Conservation (phyloP, 2,329 filamentous ascomycete species). For the Trichoderma cornu-damae region DNA sequence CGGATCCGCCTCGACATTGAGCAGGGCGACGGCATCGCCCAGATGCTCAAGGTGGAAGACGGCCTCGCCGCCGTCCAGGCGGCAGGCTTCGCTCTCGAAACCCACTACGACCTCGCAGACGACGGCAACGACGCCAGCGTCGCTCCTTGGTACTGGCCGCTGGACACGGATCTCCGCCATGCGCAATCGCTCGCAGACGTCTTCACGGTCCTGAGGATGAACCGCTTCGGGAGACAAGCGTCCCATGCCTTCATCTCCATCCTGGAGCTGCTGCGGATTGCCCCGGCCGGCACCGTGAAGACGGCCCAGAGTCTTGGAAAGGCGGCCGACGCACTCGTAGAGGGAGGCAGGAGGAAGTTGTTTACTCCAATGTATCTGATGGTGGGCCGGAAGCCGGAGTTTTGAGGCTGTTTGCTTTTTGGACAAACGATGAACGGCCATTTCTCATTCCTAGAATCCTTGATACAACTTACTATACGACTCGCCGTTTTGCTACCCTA, state of each 20-base stretch:
- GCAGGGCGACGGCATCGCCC: slow-evolving; percentile 91
- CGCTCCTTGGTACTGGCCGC: slow-evolving; percentile 88
- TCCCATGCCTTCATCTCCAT: slow-evolving; percentile 68
- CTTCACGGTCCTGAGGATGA: slow-evolving; percentile 77
- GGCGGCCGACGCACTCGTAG: slow-evolving; percentile 75
- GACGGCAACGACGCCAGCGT: slow-evolving; percentile 57
- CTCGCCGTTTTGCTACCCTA: too few relatives aligned
- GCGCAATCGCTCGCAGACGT: slow-evolving; percentile 68
- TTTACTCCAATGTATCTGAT: slow-evolving; percentile 97
- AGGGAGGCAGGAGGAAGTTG: slow-evolving; percentile 74
- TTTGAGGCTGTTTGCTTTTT: neutral
- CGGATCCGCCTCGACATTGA: slow-evolving; percentile 92
- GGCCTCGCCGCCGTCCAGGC: slow-evolving; percentile 76
- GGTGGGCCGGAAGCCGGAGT: slow-evolving; percentile 70
- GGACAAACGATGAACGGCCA: too few relatives aligned
- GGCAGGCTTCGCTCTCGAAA: slow-evolving; percentile 78
- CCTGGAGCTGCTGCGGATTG: slow-evolving; percentile 65
- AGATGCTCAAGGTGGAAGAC: slow-evolving; percentile 87
- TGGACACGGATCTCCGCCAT: slow-evolving; percentile 70
- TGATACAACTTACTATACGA: too few relatives aligned
- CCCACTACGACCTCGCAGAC: slow-evolving; percentile 77
- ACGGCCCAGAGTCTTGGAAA: slow-evolving; percentile 75
- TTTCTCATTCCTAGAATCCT: too few relatives aligned
- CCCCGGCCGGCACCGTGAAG: slow-evolving; percentile 76
- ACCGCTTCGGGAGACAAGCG: slow-evolving; percentile 64